Base-by-base conservation (phyloP, 2,329 filamentous ascomycete species). In the Cladobotryum protrusum region DNA sequence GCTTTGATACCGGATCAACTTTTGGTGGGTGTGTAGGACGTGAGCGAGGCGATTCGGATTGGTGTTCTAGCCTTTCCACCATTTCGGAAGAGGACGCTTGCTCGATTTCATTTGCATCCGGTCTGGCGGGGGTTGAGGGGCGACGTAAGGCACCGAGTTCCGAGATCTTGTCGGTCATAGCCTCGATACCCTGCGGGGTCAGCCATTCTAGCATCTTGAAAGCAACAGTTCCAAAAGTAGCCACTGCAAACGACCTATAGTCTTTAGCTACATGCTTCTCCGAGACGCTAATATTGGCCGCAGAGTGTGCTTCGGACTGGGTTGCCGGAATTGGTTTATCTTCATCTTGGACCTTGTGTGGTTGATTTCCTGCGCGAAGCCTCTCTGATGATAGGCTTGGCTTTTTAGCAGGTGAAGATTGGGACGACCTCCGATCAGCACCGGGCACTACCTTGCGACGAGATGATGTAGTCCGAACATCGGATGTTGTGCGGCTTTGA, bases 171-270 rank as follows among this genome's bases (percentile, higher is more conserved):
- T 69, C 60, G 1, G 71, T 68, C 66, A 82, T 73, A 9, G 71
- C 68, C 17, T 74, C 72, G 4, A 82, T 61, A n/a, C 73, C 76
- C 48, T 73, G 72, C 0, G 81, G 81, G 1, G 81, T 82, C n/a
- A 86, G 67, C 82, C 82, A 86, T 61, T 86, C 83, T 3, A 86
- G 59, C 81, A 86, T 86, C 59, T 82, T 85, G 63, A 86, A 82
- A 11, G 83, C 77, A 11, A 79, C 78, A 0, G 82, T 84, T 6
- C 76, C 81, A 57, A 86, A 85, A 7, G 85, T 69, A 54, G 83
- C 83, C 6, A 79, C 79, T 7, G 79, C 76, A 59, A 83, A 81
- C 0, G 79, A 82, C 5, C 79, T 71, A 56, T 82, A 75, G 54
- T 83, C 79, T 52, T 77, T 80, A 56, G 67, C 76, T 11, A 68